Base-by-base conservation (phyloP, 768 basidiomycete species). In the Serendipita indica region DNA sequence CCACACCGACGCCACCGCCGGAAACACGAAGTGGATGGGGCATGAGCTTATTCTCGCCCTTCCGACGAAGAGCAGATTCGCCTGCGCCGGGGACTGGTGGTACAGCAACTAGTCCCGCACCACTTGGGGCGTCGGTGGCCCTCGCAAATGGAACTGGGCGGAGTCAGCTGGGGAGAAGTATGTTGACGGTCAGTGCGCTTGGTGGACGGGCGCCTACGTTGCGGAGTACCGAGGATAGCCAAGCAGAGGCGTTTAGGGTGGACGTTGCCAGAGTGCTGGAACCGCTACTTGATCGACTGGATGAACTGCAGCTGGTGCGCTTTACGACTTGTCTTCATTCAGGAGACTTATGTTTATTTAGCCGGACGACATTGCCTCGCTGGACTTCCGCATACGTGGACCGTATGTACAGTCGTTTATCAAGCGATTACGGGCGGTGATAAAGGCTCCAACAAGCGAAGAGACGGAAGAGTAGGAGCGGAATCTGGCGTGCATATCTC, bases 241-340 rank as follows among this genome's bases (percentile, higher is more conserved):
- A 84, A 57, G 74, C 76, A n/a, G 74, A 74, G 12, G 68, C 75
- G 1, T 83, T 91, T 67, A 74, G 75, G 37, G 69, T 68, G 1
- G 84, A 88, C 6, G 73, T 77, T 1, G 75, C 76, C 5, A 73
- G 72, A 59, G 78, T 75, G 57, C 69, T 92, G 14, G 72, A 70
- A 3, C 78, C 81, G 4, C 72, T 75, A 27, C 66, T 90, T 61
- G 72, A 74, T 34, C 77, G 77, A 57, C 70, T 89, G 41, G 73
- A 75, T 34, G 67, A 63, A 3, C 68, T 89, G 16, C 78, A 82
- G 57, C 64, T 78, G 46, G 77, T 79, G 61, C 58, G 75, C 22
- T 54, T 62, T 27, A 30, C 32, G 28, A 37, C 32, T 56, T 18
- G 35, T 22, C 12, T 18, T 27, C 14, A 34, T 30, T 68, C 58